phyloP scores from a whole-genome alignment of 495 filamentous ascomycete genomes.

The Neurospora sp. region DNA sequence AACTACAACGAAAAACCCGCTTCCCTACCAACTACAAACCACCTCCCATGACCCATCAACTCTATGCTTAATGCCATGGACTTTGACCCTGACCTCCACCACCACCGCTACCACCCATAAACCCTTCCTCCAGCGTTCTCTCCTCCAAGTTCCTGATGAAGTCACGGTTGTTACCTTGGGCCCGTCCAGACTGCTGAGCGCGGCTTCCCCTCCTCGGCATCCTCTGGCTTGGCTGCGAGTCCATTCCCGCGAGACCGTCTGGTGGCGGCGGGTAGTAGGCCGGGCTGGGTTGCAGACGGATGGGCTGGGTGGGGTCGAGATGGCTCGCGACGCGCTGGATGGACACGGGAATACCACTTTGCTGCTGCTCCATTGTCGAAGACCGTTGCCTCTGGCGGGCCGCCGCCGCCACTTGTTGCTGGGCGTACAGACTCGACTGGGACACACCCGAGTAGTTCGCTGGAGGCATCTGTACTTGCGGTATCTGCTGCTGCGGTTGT shows the following conservation, averaged over 20 bases:
- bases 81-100: constrained; percentile 19
- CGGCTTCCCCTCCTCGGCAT: constrained; percentile 71
- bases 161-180: constrained; percentile 60
- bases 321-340: constrained; percentile 96
- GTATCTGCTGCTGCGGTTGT: constrained; percentile 35
- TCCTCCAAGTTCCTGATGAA: constrained; percentile 94
- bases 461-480: constrained; percentile 51
- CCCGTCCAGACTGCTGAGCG: constrained; percentile 42
- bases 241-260: constrained; percentile 55
- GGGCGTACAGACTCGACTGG: constrained; percentile 68
- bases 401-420: constrained; percentile 64
- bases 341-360: constrained; percentile 79
- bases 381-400: constrained; percentile 67
- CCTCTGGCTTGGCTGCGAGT: constrained; percentile 47
- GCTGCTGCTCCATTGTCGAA: constrained; percentile 89
- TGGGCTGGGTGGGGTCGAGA: constrained; percentile 89
- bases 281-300: constrained; percentile 87
- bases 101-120: constrained; percentile 31
- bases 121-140: constrained; percentile 81
- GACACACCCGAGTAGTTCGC: constrained; percentile 49
- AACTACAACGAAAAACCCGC: not conserved
- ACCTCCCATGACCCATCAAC: not conserved
- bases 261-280: constrained; percentile 97
- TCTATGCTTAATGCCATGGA: constrained; percentile 31
- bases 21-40: not conserved